Evolutionary conservation across 176 grass and related monocot genomes (phyloP), one percentile per base, ranked within the genome.

Genomic region (Phoenix dactylifera): DNA sequence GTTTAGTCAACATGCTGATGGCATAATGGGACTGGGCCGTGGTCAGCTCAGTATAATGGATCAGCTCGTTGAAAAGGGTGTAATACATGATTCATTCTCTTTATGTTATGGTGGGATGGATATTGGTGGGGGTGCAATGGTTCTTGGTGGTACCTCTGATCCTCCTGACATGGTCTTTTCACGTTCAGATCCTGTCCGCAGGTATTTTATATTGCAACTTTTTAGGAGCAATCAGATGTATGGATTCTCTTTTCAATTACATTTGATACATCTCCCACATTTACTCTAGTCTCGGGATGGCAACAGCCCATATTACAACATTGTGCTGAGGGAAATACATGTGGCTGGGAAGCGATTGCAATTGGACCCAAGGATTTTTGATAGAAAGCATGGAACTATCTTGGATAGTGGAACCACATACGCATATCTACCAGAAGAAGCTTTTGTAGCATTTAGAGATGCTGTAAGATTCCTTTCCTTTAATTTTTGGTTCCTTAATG

Each of bases 351-450:
- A 86, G 66, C 73, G 81, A 63, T 67, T 93, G 66, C 77, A 68
- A 66, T 50, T 98, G 64, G 85, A 98, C 29, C 57, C 85, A 52
- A 93, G 28, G 58, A 64, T 89, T 65, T 98, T 98, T 0, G 24
- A 98, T 64, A 70, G 60, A 16, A 92, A 84, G 63, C 79, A 98
- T 26, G 94, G 94, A 26, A 86, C 94, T 71, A 85, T 98, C 44
- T 85, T 98, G 79, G 94, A 98, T 79, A 98, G 94, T 60, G 94
- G 94, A 67, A 98, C 94, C 3, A 98, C 94, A 62, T 98, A 98
- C 54, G 88, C 94, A 15, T 98, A 98, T 72, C 82, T 98, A 51
- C 94, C 94, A 7, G 88, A 89, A 76, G 76, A 89, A 78, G 94
- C 94, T 68, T 98, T 98, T 79, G 22, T 71, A 50, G 82, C 84